Evolutionary conservation across 352 stramenopile genomes (phyloP).

Genomic region (Pythium aristosporum): DNA sequence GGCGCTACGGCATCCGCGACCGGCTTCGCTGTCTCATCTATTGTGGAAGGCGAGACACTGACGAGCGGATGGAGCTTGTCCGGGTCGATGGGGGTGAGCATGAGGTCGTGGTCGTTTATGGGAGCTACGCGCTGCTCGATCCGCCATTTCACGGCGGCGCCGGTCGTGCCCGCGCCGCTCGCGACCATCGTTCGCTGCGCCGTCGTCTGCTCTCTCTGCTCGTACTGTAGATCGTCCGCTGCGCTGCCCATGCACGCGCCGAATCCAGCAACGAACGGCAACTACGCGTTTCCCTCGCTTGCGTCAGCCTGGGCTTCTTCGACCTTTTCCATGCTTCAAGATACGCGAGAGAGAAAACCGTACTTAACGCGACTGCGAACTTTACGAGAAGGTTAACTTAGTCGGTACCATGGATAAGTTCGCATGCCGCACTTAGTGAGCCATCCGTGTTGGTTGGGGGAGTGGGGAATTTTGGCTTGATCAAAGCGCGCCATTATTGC

Average conservation of each 20-base stretch:
- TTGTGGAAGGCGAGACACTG: background rate
- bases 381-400: background rate
- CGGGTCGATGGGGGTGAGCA: constrained; percentile 20
- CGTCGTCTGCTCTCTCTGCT: background rate
- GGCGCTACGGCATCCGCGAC: background rate
- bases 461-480: background rate
- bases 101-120: constrained; percentile 29
- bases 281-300: constrained; percentile 1
- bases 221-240: background rate
- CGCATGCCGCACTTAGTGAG: constrained; percentile 5
- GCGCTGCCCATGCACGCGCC: constrained; percentile 17
- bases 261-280: background rate
- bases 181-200: constrained; percentile 3
- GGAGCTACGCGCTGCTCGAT: constrained; percentile 37
- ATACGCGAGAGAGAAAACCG: background rate
- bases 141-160: constrained; percentile 33
- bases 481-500: background rate
- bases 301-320: constrained; percentile 3
- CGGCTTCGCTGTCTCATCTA: background rate
- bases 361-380: constrained; percentile 4
- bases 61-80: constrained; percentile 51
- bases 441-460: background rate
- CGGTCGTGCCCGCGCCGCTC: background rate
- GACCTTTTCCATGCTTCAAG: constrained; percentile 20
- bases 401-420: background rate